A percentile compares a stretch with the other conserved stretches of the same genome.
Conservation (phyloP, 1,284 basidiomycete species). For the Malassezia equina region DNA sequence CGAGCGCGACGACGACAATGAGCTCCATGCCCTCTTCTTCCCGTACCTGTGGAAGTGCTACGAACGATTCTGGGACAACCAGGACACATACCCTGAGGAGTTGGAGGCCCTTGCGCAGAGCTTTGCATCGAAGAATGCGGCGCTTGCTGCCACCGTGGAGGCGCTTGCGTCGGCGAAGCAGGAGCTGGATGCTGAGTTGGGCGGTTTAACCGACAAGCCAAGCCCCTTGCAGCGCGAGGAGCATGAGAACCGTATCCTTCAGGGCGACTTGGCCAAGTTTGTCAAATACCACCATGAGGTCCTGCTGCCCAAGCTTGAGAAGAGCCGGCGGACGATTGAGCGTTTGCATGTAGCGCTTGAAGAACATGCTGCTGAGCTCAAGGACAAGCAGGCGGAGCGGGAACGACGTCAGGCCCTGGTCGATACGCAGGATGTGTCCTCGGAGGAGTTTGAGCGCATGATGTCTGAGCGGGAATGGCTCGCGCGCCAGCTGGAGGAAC, state of each 20-base stretch:
- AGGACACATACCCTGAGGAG: constrained; percentile 45
- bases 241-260: constrained; percentile 32
- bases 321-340: constrained; percentile 32
- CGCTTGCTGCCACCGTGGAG: constrained; percentile 15
- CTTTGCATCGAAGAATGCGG: constrained; percentile 26
- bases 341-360: constrained; percentile 26
- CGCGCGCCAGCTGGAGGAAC: constrained; percentile 26
- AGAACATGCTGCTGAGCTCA: constrained; percentile 26
- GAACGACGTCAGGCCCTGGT: constrained; percentile 29
- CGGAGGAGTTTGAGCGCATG: constrained; percentile 41
- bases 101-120: constrained; percentile 29
- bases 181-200: constrained; percentile 26
- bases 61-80: constrained; percentile 44
- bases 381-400: constrained; percentile 27
- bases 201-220: constrained; percentile 24
- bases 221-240: constrained; percentile 36
- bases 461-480: constrained; percentile 30
- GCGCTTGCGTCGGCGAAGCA: constrained; percentile 27
- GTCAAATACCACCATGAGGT: constrained; percentile 38
- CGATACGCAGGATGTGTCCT: constrained; percentile 38
- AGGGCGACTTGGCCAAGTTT: constrained; percentile 40
- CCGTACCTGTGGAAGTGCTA: constrained; percentile 46
- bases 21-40: constrained; percentile 38
- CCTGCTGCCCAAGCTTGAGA: constrained; percentile 38
- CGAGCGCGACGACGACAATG: constrained; percentile 34